These are phyloP conservation scores for Scutellaria minor DNA, from an alignment of 257 asterid genomes.

Conservation along the genomic window DNA sequence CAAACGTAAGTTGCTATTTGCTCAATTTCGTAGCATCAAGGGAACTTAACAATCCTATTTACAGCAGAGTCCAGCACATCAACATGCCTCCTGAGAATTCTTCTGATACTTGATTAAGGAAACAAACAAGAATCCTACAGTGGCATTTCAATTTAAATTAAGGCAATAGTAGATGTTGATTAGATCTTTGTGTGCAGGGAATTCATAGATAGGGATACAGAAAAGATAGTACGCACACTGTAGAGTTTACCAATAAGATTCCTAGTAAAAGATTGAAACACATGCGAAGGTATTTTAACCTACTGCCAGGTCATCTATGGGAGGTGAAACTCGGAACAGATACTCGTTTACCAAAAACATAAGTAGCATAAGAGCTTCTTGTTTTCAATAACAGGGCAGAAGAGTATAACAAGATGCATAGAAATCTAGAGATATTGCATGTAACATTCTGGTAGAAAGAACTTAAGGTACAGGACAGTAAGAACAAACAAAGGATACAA, in stretches of 20 bases:
- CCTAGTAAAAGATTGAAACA: neutral
- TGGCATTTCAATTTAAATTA: neutral
- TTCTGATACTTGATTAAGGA: conserved; percentile 64
- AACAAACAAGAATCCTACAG: conserved; percentile 22
- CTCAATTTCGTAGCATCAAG: conserved; percentile 43
- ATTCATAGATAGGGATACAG: neutral
- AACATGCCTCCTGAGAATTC: conserved; percentile 74
- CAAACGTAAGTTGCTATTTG: neutral
- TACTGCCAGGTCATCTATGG: too few species aligned
- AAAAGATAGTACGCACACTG: neutral
- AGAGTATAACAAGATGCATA: neutral
- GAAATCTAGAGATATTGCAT: neutral
- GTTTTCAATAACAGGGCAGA: neutral
- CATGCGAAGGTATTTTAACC: neutral
- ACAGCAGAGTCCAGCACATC: conserved; percentile 89
- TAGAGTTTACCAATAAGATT: neutral
- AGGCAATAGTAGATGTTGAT: neutral
- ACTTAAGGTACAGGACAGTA: neutral
- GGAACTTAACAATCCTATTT: conserved; percentile 62
- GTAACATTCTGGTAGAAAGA: neutral
- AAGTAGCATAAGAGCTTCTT: neutral
- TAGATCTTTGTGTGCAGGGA: neutral
- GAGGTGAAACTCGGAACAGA: too few species aligned
- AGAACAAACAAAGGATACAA: conserved; percentile 73
- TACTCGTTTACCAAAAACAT: too few species aligned